Base-by-base conservation (phyloP, 1,139 yeast genomes). In the Blastobotrys buckinghamii region DNA sequence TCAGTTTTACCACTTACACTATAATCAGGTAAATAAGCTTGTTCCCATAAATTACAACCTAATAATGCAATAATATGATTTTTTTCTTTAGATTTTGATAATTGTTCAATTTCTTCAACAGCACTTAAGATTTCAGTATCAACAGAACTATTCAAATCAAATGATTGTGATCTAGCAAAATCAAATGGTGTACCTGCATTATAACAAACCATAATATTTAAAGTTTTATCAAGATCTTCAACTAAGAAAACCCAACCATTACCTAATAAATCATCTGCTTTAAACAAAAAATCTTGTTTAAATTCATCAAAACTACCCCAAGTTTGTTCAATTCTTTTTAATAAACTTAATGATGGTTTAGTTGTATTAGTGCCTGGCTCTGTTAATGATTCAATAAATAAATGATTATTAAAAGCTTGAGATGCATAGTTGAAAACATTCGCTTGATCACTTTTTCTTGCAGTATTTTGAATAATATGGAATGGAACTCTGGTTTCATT, bases 171-270 rank as follows among this genome's bases (percentile, higher is more conserved):
- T 59, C 90, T 81, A 38, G 84, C 82, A 63, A 78, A 81, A 59
- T 80, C 80, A 65, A 86, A 87, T 24, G 98, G 97, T 1, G 97
- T 80, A 45, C 98, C 98, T 55, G 94, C 92, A 63, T 87, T 69
- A 67, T 85, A 80, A 57, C 89, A 76, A 48, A 79, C 73, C 51
- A 84, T 62, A 30, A 89, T 74, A 51, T 76, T 77, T 46, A 92
- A 70, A 38, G 77, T 68, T 67, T 90, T 90, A 58, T 79, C 77
- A 34, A 78, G 76, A 46, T 76, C 76, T 67, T 92, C 97, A 32
- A 88, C 84, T 43, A 92, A 72, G 65, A 86, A 92, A 2, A 89
- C 77, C 95, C 96, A 92, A 12, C 98, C 98, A 64, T 81, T 85
- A 44, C 92, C 92, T 37, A 64, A 59, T 39, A 76, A 56, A 2